These are phyloP conservation scores for Intubia oerlemansii DNA, from an alignment of 2,329 filamentous ascomycete species.

Conservation along the genomic window DNA sequence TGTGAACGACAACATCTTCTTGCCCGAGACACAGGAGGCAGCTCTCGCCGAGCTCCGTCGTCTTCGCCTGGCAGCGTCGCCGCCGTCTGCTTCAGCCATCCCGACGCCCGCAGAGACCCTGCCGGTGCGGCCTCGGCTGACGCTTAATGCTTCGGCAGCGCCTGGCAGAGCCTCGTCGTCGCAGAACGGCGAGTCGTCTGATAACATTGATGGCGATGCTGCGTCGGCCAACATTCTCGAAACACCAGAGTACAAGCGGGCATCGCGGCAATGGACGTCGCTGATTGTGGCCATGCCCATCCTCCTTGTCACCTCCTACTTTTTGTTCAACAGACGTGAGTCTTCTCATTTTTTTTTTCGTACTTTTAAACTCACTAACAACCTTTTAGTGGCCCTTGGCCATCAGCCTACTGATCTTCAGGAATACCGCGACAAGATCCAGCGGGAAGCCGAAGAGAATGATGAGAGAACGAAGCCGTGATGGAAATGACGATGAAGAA, in stretches of 20 bases:
- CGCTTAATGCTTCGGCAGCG: not conserved
- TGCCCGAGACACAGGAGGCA: constrained; percentile 5
- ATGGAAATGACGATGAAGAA: not conserved
- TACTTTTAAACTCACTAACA: not conserved
- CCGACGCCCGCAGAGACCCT: not conserved
- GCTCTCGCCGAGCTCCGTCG: constrained; percentile 7
- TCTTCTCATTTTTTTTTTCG: constrained; percentile 4
- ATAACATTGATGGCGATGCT: not conserved
- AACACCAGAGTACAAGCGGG: constrained; percentile 20
- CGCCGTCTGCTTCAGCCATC: too few relatives aligned
- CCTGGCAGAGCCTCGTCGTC: not conserved
- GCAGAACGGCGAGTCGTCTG: not conserved
- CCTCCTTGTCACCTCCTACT: constrained; percentile 31
- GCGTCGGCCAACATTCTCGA: constrained; percentile 10
- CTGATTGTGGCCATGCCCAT: constrained; percentile 31
- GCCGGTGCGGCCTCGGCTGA: not conserved
- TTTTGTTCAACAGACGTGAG: constrained; percentile 28
- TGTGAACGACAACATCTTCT: not conserved
- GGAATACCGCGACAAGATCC: constrained; percentile 7
- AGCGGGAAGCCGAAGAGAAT: constrained; percentile 3
- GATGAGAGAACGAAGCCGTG: not conserved
- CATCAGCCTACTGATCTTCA: constrained; percentile 5
- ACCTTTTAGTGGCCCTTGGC: constrained; percentile 7
- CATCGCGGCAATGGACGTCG: constrained; percentile 22
- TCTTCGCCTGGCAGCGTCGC: constrained; percentile 4